These are phyloP conservation scores for Mucuna pruriens DNA, from an alignment of 306 rosid species.

Conservation along the genomic window DNA sequence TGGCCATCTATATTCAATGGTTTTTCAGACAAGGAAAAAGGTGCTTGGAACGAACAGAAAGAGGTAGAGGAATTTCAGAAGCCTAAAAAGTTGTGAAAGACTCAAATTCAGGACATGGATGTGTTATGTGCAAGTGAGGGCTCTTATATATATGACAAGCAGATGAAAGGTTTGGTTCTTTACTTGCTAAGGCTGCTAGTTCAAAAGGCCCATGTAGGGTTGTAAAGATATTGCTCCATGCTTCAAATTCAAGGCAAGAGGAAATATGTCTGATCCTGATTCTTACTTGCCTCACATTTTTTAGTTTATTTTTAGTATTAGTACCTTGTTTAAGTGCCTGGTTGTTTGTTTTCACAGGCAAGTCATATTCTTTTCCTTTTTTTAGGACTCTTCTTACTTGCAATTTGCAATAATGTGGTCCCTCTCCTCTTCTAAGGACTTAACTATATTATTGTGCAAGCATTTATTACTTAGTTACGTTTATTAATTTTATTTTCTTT, in stretches of 20 bases:
- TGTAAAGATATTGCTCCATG: slow-evolving; percentile 73
- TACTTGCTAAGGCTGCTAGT: slow-evolving; percentile 77
- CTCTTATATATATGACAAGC: slow-evolving; percentile 32
- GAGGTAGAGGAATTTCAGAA: slow-evolving; percentile 33
- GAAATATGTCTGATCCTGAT: slow-evolving; percentile 52
- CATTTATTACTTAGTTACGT: neutral
- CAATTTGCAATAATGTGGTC: neutral
- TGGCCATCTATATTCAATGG: slow-evolving; percentile 58
- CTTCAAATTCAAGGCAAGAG: slow-evolving; percentile 80
- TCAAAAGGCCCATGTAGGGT: slow-evolving; percentile 51
- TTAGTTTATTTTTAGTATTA: slow-evolving; percentile 35
- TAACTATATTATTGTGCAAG: neutral
- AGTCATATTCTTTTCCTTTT: slow-evolving; percentile 66
- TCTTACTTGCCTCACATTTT: slow-evolving; percentile 68
- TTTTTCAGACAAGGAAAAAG: slow-evolving; percentile 16
- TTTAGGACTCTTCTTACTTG: slow-evolving; percentile 38
- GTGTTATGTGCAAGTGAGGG: slow-evolving; percentile 36
- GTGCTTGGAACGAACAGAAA: slow-evolving; percentile 15
- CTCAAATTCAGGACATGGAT: neutral
- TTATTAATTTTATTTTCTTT: neutral
- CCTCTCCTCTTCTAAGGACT: slow-evolving; percentile 6
- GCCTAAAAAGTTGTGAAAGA: slow-evolving; percentile 31
- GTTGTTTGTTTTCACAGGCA: slow-evolving; percentile 42
- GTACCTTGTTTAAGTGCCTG: slow-evolving; percentile 44
- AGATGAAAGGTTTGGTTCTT: slow-evolving; percentile 63